Evolutionary conservation across 2,329 filamentous ascomycete species (phyloP), one percentile per base, ranked within the genome.

Genomic region (Didymella keratinophila): DNA sequence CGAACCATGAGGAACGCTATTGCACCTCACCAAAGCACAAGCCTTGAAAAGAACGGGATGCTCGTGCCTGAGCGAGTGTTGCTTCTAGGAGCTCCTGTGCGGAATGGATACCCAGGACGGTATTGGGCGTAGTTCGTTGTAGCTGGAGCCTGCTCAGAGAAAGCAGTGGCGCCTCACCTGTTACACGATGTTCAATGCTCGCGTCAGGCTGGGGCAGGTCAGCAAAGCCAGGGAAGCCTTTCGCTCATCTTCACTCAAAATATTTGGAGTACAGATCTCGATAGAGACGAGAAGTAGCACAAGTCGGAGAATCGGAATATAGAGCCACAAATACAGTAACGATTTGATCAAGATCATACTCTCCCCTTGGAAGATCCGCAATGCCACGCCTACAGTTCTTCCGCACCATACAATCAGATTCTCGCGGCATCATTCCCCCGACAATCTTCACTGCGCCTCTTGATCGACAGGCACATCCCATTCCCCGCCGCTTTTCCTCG

Each of bases 381-480:
- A 32, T 16, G 2, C 32, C 14, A 9, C 32, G n/a, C 6, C 14
- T 36, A 16, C 32, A 8, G 8, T n/a, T n/a, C 16, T 16, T 36
- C 16, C 32, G 32, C 32, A 8, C 16, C 16, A 20, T 20, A 20
- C 14, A 16, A 41, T 9, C 43, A 18, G 28, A 32, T 25, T 16
- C 23, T 49, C 45, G 44, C 27, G 37, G 30, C 21, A 43, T 36
- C 46, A 44, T 50, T 30, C 32, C n/a, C 4, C 47, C 53, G 30
- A 51, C 39, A 51, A 56, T 32, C 46, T 46, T 51, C 32, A 27
- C 34, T 39, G 8, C 18, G 42, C 47, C 47, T 47, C 48, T 28
- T 27, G 36, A 50, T 57, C 47, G 42, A 41, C 48, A 57, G 54
- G 48, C 42, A 57, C 48, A 18, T 34, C 18, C 25, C 21, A 12